Evolutionary conservation across 225 moss, liverwort and hornwort genomes (phyloP), one percentile per base, ranked within the genome.

Genomic region (Climacium dendroides): DNA sequence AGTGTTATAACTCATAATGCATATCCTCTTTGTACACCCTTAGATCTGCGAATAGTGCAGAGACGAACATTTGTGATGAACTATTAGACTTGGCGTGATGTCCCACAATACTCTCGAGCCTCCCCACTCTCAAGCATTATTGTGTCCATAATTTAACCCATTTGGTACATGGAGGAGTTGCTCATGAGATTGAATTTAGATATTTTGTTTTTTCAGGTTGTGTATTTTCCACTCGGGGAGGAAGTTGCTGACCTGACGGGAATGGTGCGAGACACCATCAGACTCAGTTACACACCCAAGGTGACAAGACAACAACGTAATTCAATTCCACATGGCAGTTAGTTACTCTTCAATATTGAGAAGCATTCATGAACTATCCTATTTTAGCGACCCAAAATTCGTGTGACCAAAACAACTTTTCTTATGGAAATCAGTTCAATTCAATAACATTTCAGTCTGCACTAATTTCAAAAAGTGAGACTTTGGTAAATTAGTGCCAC

Each of bases 211-310:
- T 16, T 43, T 23, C 89, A 94, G 94, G 93, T 94, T 58, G 88
- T 93, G 10, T 94, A 94, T 89, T 94, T 93, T 83, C 93, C 94
- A 59, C 91, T 82, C 10, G 91, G 89, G 25, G 83, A 87, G 37
- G 94, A 94, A 89, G 78, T 90, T 20, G 93, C 93, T 53, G 94
- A 93, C 81, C 89, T 94, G 8, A 93, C 94, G 79, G 89, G 84
- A 74, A 94, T 93, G 91, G 93, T 94, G 79, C 93, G 92, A 64
- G 94, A 94, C 83, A 94, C 94, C 83, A 92, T 94, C 82, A 89
- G 82, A 41, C 90, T 94, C 39, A 89, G 89, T 83, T 89, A 89
- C 62, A 73, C 84, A 52, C 30, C 88, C 61, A 94, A 94, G 93
- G 93, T 94, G 74, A 77, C 37, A 5, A 69, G 62, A 74, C 78